Base-by-base conservation (phyloP, 2,329 filamentous ascomycete genomes). In the Pyrenophora tritici-repentis region DNA sequence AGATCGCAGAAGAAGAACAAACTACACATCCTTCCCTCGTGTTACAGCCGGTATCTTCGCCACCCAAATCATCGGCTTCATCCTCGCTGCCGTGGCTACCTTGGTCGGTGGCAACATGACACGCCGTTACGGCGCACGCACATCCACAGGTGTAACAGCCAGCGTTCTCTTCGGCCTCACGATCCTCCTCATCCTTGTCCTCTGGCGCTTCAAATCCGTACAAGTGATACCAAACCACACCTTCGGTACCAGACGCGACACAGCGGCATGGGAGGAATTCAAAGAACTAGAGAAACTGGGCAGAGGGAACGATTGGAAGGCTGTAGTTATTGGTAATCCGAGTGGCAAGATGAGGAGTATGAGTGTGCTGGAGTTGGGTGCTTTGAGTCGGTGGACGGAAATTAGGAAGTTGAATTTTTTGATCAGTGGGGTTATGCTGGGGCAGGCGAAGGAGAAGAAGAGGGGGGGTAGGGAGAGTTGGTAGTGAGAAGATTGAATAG, bases 1-100 rank as follows among this genome's bases (percentile, higher is more conserved):
- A 17, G 73, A 75, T 24, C 68, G 74, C 14, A 68, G 76, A 29
- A 78, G 82, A 39, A 74, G 82, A 31, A 90, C 84, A 9, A 90
- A 89, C 66, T 91, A 90, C 74, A 89, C 88, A 0, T 87, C 85
- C 0, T 91, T 89, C 57, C 89, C 89, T 6, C 82, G 89, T 33
- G 85, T 91, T 7, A 84, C 81, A 14, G 86, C 88, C 6, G 89
- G 85, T 0, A 86, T 90, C 66, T 88, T 88, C 22, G 78, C 85
- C 7, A 83, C 84, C n/a, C 88, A 92, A 64, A 81, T 81, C 1
- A 71, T 91, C 29, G 86, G 84, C 1, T 91, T 90, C 68, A 68
- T 88, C 17, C 78, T 90, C 41, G 87, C 88, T 0, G 88, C 88
- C 0, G 81, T 81, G 0, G 83, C 87, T 4, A 90, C 87, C 2